These are phyloP conservation scores for Pecoramyces ruminantium DNA, from an alignment of 192 early-diverging fungal genomes.

Conservation along the genomic window DNA sequence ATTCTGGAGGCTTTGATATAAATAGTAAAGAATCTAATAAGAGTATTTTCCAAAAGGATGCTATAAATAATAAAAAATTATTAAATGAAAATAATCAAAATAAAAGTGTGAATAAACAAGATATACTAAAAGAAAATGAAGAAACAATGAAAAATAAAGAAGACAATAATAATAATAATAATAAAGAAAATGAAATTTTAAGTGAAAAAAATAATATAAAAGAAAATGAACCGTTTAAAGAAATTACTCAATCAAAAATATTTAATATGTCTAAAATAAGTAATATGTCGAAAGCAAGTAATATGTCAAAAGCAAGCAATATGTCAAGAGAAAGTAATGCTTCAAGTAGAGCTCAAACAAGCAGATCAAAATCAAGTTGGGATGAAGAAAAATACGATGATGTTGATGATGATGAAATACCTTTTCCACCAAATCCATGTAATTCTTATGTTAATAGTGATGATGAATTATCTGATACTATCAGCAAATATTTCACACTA, in stretches of 20 bases:
- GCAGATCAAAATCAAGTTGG: not conserved
- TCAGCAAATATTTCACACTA: not conserved
- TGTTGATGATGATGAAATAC: not conserved
- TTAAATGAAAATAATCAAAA: no score
- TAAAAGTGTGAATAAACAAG: no score
- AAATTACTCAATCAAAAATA: no score
- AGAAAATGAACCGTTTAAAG: not conserved
- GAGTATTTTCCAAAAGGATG: no score
- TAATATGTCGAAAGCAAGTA: not conserved
- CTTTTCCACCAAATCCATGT: not conserved
- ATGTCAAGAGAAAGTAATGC: no score
- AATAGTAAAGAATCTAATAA: not conserved
- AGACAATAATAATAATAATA: no score
- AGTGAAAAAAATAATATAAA: no score
- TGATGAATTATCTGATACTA: not conserved
- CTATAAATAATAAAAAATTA: no score
- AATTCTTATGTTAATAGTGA: not conserved
- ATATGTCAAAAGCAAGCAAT: no score
- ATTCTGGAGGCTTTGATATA: not conserved
- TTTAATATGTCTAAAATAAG: not conserved
- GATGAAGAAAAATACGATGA: not conserved
- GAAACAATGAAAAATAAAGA: no score
- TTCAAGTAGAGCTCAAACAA: not conserved
- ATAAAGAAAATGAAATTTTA: no score
- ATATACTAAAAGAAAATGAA: no score